A percentile compares a stretch with the other conserved stretches of the same genome.
These are phyloP conservation scores for Starmerella sp. DNA, from an alignment of 805 yeast species.

Conservation along the genomic window DNA sequence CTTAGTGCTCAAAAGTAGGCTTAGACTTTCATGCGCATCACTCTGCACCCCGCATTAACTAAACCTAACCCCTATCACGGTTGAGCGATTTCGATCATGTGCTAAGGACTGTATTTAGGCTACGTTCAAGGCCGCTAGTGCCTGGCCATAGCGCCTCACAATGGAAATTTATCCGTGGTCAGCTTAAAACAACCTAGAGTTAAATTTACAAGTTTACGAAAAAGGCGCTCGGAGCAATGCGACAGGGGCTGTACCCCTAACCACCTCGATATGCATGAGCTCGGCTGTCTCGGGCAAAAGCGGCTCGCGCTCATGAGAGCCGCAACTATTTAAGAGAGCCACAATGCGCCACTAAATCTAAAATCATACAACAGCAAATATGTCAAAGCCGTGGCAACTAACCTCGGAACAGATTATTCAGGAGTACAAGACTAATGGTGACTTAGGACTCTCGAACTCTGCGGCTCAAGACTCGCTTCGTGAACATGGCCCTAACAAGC, in stretches of 20 bases:
- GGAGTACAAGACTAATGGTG: constrained; percentile 34
- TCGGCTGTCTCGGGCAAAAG: background rate
- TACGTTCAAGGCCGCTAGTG: too few species aligned
- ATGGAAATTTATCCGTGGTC: too few species aligned
- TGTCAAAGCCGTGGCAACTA: constrained; percentile 21
- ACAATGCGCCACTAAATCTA: too few species aligned
- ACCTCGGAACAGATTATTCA: constrained; percentile 32
- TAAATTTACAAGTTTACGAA: too few species aligned
- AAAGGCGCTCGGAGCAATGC: too few species aligned
- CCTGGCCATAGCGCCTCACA: too few species aligned
- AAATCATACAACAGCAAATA: background rate
- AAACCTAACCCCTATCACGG: background rate
- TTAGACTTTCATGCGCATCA: background rate
- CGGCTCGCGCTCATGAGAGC: background rate
- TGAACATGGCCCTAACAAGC: constrained; percentile 45
- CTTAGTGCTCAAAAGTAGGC: background rate
- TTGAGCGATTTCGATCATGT: background rate
- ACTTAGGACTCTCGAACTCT: constrained; percentile 38
- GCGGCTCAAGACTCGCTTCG: constrained; percentile 27
- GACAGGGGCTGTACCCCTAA: background rate
- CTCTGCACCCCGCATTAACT: background rate
- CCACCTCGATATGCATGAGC: background rate
- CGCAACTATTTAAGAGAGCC: too few species aligned
- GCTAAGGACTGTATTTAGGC: background rate
- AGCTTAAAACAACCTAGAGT: too few species aligned